A percentile compares a stretch with the other conserved stretches of the same genome.
Evolutionary conservation across 1,284 basidiomycete species (phyloP).

Genomic region (Trametes hirsuta): DNA sequence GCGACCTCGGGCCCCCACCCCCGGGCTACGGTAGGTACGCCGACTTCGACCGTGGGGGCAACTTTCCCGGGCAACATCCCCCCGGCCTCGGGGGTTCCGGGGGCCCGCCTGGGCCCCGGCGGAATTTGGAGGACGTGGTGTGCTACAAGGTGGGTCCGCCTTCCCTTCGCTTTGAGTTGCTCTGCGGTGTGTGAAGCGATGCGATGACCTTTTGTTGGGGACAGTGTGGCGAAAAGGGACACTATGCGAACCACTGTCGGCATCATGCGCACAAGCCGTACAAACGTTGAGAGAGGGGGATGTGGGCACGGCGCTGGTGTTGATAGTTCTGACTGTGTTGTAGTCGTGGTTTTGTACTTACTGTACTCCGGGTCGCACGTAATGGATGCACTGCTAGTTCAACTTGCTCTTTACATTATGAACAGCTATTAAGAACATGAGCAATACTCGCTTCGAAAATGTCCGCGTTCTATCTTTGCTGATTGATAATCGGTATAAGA

Average conservation of each 20-base stretch:
- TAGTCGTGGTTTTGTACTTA: neutral
- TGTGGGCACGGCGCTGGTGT: neutral
- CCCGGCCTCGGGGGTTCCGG: constrained; percentile 32
- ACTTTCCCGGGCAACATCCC: constrained; percentile 40
- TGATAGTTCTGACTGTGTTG: neutral
- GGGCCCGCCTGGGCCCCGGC: constrained; percentile 49
- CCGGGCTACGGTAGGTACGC: constrained; percentile 88
- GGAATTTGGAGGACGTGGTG: constrained; percentile 84
- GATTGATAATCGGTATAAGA: too few relatives aligned
- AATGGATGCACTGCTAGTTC: too few relatives aligned
- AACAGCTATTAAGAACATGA: too few relatives aligned
- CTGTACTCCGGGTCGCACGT: too few relatives aligned
- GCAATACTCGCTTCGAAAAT: too few relatives aligned
- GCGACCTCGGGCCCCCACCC: constrained; percentile 88
- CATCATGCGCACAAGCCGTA: constrained; percentile 63
- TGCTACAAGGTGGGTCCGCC: constrained; percentile 79
- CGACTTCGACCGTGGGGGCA: constrained; percentile 68
- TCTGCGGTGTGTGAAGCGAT: constrained; percentile 1
- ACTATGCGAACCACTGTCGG: constrained; percentile 94
- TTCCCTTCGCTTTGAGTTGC: neutral
- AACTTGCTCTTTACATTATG: too few relatives aligned
- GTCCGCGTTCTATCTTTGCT: too few relatives aligned
- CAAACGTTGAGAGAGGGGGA: constrained; percentile 52
- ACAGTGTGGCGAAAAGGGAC: constrained; percentile 87
- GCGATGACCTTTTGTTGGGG: constrained; percentile 21